Conservation (phyloP, 306 rosid genomes). For the Cucurbita moschata region DNA sequence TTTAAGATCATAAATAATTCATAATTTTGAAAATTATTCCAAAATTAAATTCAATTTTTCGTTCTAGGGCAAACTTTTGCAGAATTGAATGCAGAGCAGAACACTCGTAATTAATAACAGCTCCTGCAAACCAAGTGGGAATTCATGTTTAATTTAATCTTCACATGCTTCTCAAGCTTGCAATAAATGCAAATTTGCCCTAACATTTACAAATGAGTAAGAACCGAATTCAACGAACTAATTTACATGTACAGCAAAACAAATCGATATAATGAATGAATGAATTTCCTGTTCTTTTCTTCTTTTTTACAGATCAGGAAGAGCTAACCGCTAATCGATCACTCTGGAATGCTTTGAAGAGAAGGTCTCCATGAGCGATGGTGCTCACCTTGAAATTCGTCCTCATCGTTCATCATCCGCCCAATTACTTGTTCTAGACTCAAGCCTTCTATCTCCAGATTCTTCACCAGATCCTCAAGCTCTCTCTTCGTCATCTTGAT, state of each 20-base stretch:
- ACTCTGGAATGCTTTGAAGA: conserved; percentile 10
- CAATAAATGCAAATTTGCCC: neutral
- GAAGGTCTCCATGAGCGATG: conserved; percentile 9
- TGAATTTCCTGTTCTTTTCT: neutral
- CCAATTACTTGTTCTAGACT: neutral
- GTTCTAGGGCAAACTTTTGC: neutral
- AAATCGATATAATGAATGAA: neutral
- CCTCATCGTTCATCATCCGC: neutral
- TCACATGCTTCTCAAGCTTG: neutral
- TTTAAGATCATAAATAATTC: too few species aligned
- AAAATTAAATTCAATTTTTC: too few species aligned
- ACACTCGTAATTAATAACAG: neutral
- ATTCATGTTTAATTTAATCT: neutral
- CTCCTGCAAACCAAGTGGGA: neutral
- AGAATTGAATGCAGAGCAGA: neutral
- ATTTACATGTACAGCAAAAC: neutral
- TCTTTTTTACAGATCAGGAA: neutral
- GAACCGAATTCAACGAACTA: neutral
- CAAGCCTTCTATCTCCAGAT: neutral
- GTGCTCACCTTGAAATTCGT: neutral
- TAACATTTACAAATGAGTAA: neutral
- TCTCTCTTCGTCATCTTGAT: conserved; percentile 9
- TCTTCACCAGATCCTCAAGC: neutral
- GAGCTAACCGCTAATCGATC: neutral
- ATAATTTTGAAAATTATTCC: too few species aligned